phyloP scores from a whole-genome alignment of 805 yeast species.

The Wickerhamomyces queroliae region DNA sequence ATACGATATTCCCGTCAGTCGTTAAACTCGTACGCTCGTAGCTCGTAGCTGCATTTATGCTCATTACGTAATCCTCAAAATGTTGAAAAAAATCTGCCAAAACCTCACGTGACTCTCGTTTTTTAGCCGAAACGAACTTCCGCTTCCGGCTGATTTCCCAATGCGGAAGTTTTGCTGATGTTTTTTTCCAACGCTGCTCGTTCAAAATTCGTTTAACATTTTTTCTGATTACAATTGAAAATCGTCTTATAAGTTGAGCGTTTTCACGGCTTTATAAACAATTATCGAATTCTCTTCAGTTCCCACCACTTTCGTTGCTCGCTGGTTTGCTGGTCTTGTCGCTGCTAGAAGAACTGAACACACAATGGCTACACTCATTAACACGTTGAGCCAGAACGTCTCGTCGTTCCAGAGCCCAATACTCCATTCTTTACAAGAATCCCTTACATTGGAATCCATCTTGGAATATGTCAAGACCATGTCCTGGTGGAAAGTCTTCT shows the following conservation, averaged over 20 bases:
- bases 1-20: too few species aligned
- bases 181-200: too few species aligned
- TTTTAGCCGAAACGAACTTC: too few species aligned
- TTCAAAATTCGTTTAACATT: background rate
- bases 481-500: slow-evolving; percentile 49
- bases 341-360: background rate
- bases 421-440: slow-evolving; percentile 1
- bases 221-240: background rate
- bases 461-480: slow-evolving; percentile 20
- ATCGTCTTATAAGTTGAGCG: background rate
- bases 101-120: too few species aligned
- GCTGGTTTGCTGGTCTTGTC: background rate
- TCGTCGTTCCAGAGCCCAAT: slow-evolving; percentile 11
- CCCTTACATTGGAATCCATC: slow-evolving; percentile 5
- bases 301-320: background rate
- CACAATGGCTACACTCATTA: slow-evolving; percentile 17
- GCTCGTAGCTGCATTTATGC: too few species aligned
- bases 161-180: too few species aligned
- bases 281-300: too few species aligned
- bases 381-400: slow-evolving; percentile 12
- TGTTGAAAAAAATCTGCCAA: too few species aligned
- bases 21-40: too few species aligned
- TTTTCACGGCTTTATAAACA: too few species aligned
- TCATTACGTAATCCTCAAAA: too few species aligned
- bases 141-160: too few species aligned